phyloP scores from a whole-genome alignment of 2,329 filamentous ascomycete species.

The Phialophora macrospora region DNA sequence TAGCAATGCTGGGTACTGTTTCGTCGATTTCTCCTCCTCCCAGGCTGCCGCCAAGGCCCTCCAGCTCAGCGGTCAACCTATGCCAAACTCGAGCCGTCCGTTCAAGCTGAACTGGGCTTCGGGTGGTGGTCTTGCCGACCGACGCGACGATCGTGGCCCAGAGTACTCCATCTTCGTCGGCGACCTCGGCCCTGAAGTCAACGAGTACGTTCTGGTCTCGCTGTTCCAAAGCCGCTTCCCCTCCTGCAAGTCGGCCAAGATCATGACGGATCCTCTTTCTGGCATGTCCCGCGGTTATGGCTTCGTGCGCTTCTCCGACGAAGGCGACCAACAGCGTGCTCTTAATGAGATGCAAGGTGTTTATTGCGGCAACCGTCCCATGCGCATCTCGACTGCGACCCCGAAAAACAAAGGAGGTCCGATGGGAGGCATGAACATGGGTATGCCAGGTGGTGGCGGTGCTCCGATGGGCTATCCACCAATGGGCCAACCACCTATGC shows the following conservation, averaged over 20 bases:
- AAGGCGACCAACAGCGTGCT: constrained; percentile 93
- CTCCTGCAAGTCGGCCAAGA: constrained; percentile 98
- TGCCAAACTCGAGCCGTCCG: constrained; percentile 90
- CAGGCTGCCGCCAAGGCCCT: constrained; percentile 91
- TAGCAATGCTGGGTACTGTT: constrained; percentile 98
- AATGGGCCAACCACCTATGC: constrained; percentile 72
- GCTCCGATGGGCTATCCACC: constrained; percentile 67
- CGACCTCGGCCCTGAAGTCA: constrained; percentile 96
- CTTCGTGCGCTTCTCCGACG: constrained; percentile 95
- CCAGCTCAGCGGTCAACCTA: constrained; percentile 81
- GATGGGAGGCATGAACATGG: constrained; percentile 55
- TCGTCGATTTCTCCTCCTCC: constrained; percentile 85
- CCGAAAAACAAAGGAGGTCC: constrained; percentile 80
- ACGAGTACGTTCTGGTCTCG: constrained; percentile 95
- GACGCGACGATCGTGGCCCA: constrained; percentile 92
- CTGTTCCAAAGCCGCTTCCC: constrained; percentile 96
- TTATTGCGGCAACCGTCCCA: constrained; percentile 97
- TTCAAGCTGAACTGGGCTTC: constrained; percentile 99
- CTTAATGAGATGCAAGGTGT: constrained; percentile 98
- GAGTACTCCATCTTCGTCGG: constrained; percentile 98
- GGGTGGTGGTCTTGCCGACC: constrained; percentile 91
- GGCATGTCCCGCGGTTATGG: constrained; percentile 98
- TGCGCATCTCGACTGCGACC: constrained; percentile 97
- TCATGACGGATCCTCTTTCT: constrained; percentile 98
- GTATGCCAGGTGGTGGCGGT: constrained; percentile 55